phyloP scores from a whole-genome alignment of 768 basidiomycete genomes.

The Tylopilus sp. region DNA sequence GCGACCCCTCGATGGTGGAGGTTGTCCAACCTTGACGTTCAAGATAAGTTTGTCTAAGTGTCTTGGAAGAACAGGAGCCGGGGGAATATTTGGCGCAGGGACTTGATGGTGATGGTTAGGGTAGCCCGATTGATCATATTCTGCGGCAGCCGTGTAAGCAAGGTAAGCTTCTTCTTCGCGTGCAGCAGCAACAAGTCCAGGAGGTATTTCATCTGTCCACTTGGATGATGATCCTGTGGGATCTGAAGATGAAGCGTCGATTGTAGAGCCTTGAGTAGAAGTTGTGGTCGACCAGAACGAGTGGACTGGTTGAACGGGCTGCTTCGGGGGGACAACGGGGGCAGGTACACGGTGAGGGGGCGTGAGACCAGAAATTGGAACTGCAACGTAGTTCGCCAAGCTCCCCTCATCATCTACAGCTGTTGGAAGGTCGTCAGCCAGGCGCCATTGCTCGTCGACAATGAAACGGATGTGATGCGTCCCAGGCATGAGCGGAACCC shows the following conservation, averaged over 20 bases:
- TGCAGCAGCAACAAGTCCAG: slow-evolving; percentile 74
- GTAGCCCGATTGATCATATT: slow-evolving; percentile 33
- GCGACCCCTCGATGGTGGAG: slow-evolving; percentile 32
- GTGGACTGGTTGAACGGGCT: slow-evolving; percentile 28
- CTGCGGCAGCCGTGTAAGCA: slow-evolving; percentile 30
- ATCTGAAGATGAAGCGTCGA: slow-evolving; percentile 26
- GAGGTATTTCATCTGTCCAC: slow-evolving; percentile 83
- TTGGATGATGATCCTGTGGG: slow-evolving; percentile 30
- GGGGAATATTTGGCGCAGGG: slow-evolving; percentile 78
- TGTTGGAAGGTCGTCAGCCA: slow-evolving; percentile 74
- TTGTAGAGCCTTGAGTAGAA: slow-evolving; percentile 31
- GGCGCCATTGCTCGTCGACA: slow-evolving; percentile 85
- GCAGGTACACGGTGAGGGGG: slow-evolving; percentile 33
- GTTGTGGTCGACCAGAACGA: slow-evolving; percentile 45
- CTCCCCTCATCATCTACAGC: slow-evolving; percentile 94
- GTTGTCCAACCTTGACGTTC: slow-evolving; percentile 46
- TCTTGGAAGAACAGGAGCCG: slow-evolving; percentile 82
- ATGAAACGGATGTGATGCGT: slow-evolving; percentile 95
- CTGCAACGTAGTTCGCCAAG: slow-evolving; percentile 88
- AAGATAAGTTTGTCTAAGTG: slow-evolving; percentile 94
- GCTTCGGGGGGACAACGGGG: slow-evolving; percentile 32
- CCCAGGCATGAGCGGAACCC: slow-evolving; percentile 70
- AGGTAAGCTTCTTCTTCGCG: slow-evolving; percentile 81
- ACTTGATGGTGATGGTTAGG: slow-evolving; percentile 37
- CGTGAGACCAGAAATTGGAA: slow-evolving; percentile 32